Percentiles rank a stretch among this genome's conserved stretches.
Evolutionary conservation across 164 flowering plant genomes (phyloP).

Genomic region (Macadamia integrifolia): DNA sequence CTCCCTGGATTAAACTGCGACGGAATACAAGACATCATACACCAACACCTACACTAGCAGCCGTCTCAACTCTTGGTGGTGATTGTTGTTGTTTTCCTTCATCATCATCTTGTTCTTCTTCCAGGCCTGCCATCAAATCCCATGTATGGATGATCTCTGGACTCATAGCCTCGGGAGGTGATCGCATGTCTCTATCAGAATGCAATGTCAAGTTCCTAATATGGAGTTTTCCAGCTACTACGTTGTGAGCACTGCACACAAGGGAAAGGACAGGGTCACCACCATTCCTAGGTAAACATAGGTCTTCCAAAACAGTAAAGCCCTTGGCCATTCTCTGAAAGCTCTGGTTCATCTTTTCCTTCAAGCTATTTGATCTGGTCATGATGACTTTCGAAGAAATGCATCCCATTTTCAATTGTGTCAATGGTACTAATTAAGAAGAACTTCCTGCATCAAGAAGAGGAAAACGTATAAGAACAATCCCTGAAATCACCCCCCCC

Average conservation of each 20-base stretch:
- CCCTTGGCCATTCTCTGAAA: conserved; percentile 13
- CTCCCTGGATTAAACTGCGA: too few species aligned
- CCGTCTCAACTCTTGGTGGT: background rate
- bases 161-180: background rate
- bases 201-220: background rate
- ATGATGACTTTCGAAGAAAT: conserved; percentile 25
- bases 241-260: conserved; percentile 17
- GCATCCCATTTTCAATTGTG: conserved; percentile 23
- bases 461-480: too few species aligned
- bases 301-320: conserved; percentile 13
- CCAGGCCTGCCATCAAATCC: conserved; percentile 26
- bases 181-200: background rate
- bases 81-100: background rate
- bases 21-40: too few species aligned
- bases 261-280: conserved; percentile 21
- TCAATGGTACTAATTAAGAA: too few species aligned
- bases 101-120: conserved; percentile 13
- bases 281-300: conserved; percentile 13
- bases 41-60: background rate
- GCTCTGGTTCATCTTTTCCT: conserved; percentile 17
- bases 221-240: conserved; percentile 11
- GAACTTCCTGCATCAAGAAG: too few species aligned
- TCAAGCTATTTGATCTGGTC: conserved; percentile 19
- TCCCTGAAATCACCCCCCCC: too few species aligned
- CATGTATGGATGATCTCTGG: conserved; percentile 17